Base-by-base conservation (phyloP, 2,329 filamentous ascomycete genomes). In the Sporothrix protearum region DNA sequence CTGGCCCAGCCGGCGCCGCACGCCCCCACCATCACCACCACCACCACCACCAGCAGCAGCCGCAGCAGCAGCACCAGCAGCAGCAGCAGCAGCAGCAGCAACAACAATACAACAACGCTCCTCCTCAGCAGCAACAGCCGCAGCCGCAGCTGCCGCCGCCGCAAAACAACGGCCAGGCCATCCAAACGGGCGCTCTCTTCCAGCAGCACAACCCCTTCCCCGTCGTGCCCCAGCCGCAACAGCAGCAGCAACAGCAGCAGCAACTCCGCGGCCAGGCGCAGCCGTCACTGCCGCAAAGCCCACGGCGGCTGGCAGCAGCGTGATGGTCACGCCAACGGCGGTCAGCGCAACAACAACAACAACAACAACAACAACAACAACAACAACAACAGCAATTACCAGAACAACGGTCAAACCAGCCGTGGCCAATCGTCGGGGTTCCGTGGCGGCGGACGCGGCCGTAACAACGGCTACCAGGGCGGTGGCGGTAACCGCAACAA, bases 1-100 rank as follows among this genome's bases (percentile, higher is more conserved):
- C 82, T 86, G 73, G 64, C 72, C 8, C 55, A 64, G 51, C 73
- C 73, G 2, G 59, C 73, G 14, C 22, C 72, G 2, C 63, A 72
- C 33, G n/a, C n/a, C n/a, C n/a, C n/a, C n/a, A n/a, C n/a, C n/a
- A n/a, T n/a, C n/a, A n/a, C n/a, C n/a, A n/a, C n/a, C n/a, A n/a
- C n/a, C n/a, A n/a, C n/a, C n/a, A n/a, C n/a, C n/a, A n/a, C n/a
- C n/a, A n/a, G n/a, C n/a, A n/a, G n/a, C n/a, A 12, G 14, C 30
- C 64, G 16, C 14, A 12, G 30, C 59, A 53, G 36, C 59, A 71
- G 55, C 51, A n/a, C 16, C 36, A 28, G 42, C 59, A n/a, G 55
- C 28, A 30, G 3, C 39, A 19, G 8, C 64, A 67, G 51, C 67
- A 67, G 47, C 59, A 67, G 14, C 55, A 36, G 12, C 16, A 33